Base-by-base conservation (phyloP, 495 filamentous ascomycete genomes). In the Aspergillus panamensis region DNA sequence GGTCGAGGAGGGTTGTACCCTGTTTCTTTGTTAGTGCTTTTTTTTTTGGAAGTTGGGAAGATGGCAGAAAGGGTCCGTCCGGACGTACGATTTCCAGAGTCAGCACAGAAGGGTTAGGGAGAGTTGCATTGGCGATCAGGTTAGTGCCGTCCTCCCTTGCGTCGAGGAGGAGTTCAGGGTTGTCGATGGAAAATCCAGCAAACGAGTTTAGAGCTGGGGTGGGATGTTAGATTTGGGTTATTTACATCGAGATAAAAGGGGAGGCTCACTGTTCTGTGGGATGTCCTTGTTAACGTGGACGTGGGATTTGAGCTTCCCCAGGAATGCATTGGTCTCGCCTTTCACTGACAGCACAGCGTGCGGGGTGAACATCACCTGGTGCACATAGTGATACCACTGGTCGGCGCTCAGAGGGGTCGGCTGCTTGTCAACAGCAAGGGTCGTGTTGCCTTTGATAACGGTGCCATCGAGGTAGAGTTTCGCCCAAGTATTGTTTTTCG, bases 241-340 rank as follows among this genome's bases (percentile, higher is more conserved):
- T 60, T 48, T 48, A 17, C 19, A 13, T 14, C 3, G 20, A 52
- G 0, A 20, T 48, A 6, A 6, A 9, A 8, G 4, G 3, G 16
- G 48, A 44, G 31, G 33, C 40, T 20, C 64, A 76, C 73, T 71
- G 32, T 66, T 71, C 19, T 69, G 71, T 1, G 57, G 31, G 16
- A 77, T 62, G 33, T 74, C 63, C 60, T 75, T 77, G 53, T 77
- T 53, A 63, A 77, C 57, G 0, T 61, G 70, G 35, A 77, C 69
- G 16, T 65, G 62, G 10, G 63, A 63, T 54, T 73, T 72, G 35
- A 77, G 45, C 19, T 65, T 62, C 0, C 73, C 73, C 21, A 77
- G 52, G 51, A 64, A 73, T 6, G 73, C 69, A 48, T 63, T 71
- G 7, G 73, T 77, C 10, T 60, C 48, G 7, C 71, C 72, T 14